phyloP scores from a whole-genome alignment of 2,329 filamentous ascomycete genomes.

The Metarhizium guizhouense region DNA sequence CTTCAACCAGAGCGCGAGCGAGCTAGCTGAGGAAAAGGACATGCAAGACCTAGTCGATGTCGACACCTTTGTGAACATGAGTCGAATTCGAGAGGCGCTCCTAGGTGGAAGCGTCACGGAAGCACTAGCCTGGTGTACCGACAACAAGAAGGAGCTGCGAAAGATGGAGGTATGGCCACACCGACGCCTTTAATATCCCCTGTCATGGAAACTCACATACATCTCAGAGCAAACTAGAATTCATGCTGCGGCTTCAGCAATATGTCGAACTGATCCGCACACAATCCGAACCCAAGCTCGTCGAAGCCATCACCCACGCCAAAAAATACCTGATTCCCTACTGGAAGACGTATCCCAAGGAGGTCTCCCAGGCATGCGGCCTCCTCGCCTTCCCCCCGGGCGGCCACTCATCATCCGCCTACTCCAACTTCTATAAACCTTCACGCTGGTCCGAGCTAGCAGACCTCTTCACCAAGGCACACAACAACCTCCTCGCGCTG shows the following conservation, averaged over 20 bases:
- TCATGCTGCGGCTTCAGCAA: slow-evolving; percentile 87
- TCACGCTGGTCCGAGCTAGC: slow-evolving; percentile 70
- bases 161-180: slow-evolving; percentile 61
- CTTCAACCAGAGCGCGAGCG: slow-evolving; percentile 67
- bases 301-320: slow-evolving; percentile 74
- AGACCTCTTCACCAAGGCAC: slow-evolving; percentile 71
- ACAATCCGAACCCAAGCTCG: slow-evolving; percentile 51
- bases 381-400: slow-evolving; percentile 64
- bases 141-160: slow-evolving; percentile 86
- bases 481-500: slow-evolving; percentile 77
- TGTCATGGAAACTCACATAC: not conserved
- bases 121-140: slow-evolving; percentile 80
- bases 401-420: slow-evolving; percentile 31
- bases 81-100: slow-evolving; percentile 66
- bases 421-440: slow-evolving; percentile 58
- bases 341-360: slow-evolving; percentile 55
- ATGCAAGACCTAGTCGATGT: slow-evolving; percentile 82
- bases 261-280: slow-evolving; percentile 84
- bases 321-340: slow-evolving; percentile 71
- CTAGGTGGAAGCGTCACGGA: slow-evolving; percentile 62
- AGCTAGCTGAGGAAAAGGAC: slow-evolving; percentile 63
- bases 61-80: slow-evolving; percentile 77
- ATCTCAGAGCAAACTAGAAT: slow-evolving; percentile 72
- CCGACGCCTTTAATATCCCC: slow-evolving; percentile 1
- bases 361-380: slow-evolving; percentile 66